Percentiles rank a stretch among this genome's conserved stretches.
These are phyloP conservation scores for Nicotiana rustica DNA, from an alignment of 305 asterid genomes.

Conservation along the genomic window DNA sequence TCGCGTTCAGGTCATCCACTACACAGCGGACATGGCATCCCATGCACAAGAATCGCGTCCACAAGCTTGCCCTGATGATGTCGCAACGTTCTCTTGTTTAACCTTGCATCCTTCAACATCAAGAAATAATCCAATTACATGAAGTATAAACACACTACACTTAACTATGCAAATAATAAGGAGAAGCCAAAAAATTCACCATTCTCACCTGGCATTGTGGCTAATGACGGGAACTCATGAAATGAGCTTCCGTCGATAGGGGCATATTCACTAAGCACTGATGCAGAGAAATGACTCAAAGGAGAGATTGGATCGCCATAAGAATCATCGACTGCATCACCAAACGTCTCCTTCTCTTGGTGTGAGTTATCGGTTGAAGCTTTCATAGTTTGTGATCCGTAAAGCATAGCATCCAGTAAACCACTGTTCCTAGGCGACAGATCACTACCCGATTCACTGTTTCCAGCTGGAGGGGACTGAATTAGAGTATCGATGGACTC, in stretches of 20 bases:
- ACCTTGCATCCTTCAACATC: conserved; percentile 35
- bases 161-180: not conserved
- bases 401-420: conserved; percentile 74
- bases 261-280: conserved; percentile 50
- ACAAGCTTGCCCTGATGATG: conserved; percentile 33
- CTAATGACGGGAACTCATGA: conserved; percentile 51
- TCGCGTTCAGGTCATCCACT: not conserved
- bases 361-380: conserved; percentile 41
- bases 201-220: conserved; percentile 52
- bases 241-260: conserved; percentile 53
- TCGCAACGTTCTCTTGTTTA: conserved; percentile 35
- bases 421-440: conserved; percentile 74
- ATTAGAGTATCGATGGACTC: conserved; percentile 69
- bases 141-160: not conserved
- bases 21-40: conserved; percentile 37
- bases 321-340: conserved; percentile 36
- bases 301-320: conserved; percentile 57
- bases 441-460: conserved; percentile 47
- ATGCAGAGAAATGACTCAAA: conserved; percentile 53
- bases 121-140: not conserved
- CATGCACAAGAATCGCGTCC: conserved; percentile 35
- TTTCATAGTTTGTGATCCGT: conserved; percentile 61
- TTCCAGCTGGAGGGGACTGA: conserved; percentile 64
- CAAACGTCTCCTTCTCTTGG: conserved; percentile 41
- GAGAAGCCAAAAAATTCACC: not conserved